phyloP scores from a whole-genome alignment of 139 green algal genomes.

The Chlorella vulgaris region DNA sequence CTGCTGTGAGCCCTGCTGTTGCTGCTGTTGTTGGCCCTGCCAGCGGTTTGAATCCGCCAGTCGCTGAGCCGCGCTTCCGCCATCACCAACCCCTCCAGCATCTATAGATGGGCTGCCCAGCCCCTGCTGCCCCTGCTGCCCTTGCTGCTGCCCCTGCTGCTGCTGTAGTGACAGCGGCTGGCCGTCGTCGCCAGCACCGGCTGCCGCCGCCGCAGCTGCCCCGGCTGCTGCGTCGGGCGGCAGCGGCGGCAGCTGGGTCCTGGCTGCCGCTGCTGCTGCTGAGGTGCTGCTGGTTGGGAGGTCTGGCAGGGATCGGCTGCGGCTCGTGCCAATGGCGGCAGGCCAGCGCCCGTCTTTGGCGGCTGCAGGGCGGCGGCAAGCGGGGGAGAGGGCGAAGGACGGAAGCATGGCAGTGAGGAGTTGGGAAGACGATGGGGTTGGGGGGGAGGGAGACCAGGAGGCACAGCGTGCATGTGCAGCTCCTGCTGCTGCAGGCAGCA shows the following conservation, averaged over 20 bases:
- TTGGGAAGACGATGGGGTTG: no score
- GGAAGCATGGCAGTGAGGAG: background rate
- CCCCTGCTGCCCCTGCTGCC: background rate
- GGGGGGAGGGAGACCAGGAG: no score
- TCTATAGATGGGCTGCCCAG: conserved; percentile 4
- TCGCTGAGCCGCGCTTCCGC: no score
- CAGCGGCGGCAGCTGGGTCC: background rate
- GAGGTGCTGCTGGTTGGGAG: conserved; percentile 1
- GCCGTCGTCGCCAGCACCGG: background rate
- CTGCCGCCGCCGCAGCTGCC: conserved; percentile 31
- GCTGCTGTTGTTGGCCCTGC: conserved; percentile 2
- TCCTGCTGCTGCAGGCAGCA: no score
- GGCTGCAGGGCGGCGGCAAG: background rate
- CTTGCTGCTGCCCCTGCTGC: background rate
- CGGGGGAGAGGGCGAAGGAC: background rate
- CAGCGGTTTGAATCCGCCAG: no score
- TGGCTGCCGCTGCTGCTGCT: conserved; percentile 13
- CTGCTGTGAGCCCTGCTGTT: background rate
- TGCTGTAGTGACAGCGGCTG: conserved; percentile 1
- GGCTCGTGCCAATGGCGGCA: background rate
- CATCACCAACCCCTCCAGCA: background rate
- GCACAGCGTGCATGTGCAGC: no score
- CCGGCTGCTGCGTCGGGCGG: background rate
- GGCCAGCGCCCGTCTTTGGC: background rate
- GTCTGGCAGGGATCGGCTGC: conserved; percentile 22